Percentiles rank a stretch among this genome's conserved stretches.
Conservation (phyloP, 1,284 basidiomycete genomes). For the Puccinia sorghi region DNA sequence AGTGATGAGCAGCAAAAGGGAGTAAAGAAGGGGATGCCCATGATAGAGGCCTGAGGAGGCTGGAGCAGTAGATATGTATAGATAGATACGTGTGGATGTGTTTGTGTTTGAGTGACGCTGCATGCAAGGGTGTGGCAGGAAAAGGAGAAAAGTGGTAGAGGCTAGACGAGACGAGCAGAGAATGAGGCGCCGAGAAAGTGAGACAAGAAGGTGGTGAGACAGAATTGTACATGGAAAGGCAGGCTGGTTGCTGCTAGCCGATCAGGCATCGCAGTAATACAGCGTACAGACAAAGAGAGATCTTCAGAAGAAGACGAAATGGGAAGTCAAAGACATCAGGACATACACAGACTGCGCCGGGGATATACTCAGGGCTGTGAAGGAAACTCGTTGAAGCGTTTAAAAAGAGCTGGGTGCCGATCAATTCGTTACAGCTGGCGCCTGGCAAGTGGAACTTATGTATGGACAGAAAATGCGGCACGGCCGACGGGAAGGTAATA, state of each 20-base stretch:
- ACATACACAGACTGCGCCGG: neutral
- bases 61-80: neutral
- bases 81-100: neutral
- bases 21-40: neutral
- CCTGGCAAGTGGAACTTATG: neutral
- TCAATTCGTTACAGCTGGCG: conserved; percentile 3
- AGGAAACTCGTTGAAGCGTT: neutral
- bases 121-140: conserved; percentile 15
- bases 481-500: neutral
- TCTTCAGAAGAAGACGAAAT: conserved; percentile 17
- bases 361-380: neutral
- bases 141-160: conserved; percentile 9
- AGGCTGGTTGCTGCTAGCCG: neutral
- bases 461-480: neutral
- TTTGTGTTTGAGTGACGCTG: conserved; percentile 10
- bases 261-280: conserved; percentile 2
- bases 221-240: neutral
- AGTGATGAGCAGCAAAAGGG: neutral
- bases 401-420: neutral
- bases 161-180: conserved; percentile 3
- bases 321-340: neutral
- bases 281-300: conserved; percentile 2
- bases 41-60: conserved; percentile 19
- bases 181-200: conserved; percentile 8
- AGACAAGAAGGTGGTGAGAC: conserved; percentile 1